These are phyloP conservation scores for Fusarium sarcochroum DNA, from an alignment of 2,329 filamentous ascomycete species.

Conservation along the genomic window DNA sequence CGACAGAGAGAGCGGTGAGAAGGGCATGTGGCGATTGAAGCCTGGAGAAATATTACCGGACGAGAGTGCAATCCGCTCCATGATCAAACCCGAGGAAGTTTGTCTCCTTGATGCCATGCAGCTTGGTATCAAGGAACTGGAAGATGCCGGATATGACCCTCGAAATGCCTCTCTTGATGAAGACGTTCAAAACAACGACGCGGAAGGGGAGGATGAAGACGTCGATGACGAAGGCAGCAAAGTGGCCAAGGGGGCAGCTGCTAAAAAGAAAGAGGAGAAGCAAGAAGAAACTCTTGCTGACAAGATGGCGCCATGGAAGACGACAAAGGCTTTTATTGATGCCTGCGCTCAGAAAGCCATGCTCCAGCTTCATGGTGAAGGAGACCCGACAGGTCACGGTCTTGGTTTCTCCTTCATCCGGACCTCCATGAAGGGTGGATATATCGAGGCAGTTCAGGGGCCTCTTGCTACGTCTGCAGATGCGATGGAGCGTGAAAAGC, in stretches of 20 bases:
- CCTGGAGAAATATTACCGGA: constrained; percentile 82
- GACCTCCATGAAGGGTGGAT: constrained; percentile 98
- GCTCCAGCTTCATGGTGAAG: constrained; percentile 93
- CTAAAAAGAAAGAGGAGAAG: constrained; percentile 63
- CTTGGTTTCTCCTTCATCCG: constrained; percentile 98
- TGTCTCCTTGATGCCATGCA: constrained; percentile 97
- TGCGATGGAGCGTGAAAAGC: constrained; percentile 87
- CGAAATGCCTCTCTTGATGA: constrained; percentile 74
- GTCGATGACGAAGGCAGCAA: constrained; percentile 61
- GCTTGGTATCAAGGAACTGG: constrained; percentile 89
- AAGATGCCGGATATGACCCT: constrained; percentile 88
- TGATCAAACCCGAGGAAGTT: constrained; percentile 96
- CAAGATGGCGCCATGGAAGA: constrained; percentile 95
- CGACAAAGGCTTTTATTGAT: constrained; percentile 95
- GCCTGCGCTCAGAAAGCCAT: constrained; percentile 96
- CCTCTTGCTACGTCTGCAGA: constrained; percentile 79
- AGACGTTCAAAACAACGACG: constrained; percentile 73
- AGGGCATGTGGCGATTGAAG: constrained; percentile 85
- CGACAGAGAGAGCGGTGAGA: constrained; percentile 79
- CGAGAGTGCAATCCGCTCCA: constrained; percentile 82
- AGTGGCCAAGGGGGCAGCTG: constrained; percentile 53
- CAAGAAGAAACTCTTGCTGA: constrained; percentile 82
- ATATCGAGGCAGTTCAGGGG: constrained; percentile 82
- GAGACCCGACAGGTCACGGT: constrained; percentile 93
- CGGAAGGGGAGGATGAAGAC: constrained; percentile 71